Conservation (phyloP, 495 filamentous ascomycete genomes). For the Neurospora pannonica region DNA sequence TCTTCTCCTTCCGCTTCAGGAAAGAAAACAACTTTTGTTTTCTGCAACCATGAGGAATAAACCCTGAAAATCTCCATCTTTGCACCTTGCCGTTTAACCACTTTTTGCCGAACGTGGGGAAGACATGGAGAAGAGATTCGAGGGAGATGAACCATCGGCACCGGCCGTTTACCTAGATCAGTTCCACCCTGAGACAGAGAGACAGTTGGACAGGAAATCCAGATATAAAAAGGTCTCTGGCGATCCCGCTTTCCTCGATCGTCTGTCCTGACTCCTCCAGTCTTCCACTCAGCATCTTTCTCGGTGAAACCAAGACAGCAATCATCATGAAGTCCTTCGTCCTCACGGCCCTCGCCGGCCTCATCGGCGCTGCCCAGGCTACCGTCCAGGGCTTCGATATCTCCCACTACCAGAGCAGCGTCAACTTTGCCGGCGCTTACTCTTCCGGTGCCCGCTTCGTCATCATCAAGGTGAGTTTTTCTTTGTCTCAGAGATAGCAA, state of each 20-base stretch:
- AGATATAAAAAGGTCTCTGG: not conserved
- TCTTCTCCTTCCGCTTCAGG: not conserved
- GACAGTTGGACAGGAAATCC: not conserved
- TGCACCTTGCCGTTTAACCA: not conserved
- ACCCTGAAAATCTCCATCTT: not conserved
- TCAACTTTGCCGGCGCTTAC: constrained; percentile 50
- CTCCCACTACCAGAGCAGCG: constrained; percentile 48
- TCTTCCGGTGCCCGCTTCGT: constrained; percentile 52
- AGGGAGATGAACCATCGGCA: not conserved
- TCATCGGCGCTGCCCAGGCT: constrained; percentile 23
- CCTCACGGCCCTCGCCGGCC: not conserved
- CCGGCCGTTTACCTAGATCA: not conserved
- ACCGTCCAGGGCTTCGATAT: constrained; percentile 57
- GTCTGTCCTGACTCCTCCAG: not conserved
- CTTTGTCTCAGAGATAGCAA: not conserved
- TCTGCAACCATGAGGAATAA: not conserved
- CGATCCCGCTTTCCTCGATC: not conserved
- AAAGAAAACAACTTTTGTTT: not conserved
- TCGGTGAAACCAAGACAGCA: not conserved
- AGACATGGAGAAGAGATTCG: not conserved
- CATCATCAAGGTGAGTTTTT: constrained; percentile 49
- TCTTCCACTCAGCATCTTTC: not conserved
- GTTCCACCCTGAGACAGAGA: not conserved
- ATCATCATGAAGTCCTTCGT: not conserved
- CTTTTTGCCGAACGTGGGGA: not conserved